Evolutionary conservation across 2,329 filamentous ascomycete species (phyloP).

Genomic region (Colletotrichum caudatum): DNA sequence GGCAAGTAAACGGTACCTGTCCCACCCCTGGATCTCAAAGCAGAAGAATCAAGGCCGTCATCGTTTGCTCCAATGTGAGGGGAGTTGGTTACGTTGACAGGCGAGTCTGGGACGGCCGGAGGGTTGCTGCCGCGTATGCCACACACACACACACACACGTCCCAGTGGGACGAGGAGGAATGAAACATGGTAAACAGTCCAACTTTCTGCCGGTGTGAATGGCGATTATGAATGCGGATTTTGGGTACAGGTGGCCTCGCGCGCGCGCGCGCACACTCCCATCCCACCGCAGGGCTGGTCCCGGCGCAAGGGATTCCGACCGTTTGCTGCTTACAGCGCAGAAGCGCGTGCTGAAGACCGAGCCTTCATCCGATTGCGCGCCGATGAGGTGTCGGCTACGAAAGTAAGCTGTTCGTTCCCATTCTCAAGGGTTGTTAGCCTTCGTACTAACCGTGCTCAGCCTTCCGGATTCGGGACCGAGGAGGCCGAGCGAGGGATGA

Average conservation of each 20-base stretch:
- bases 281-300: slow-evolving; percentile 22
- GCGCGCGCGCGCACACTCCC: too few species aligned
- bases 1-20: slow-evolving; percentile 1
- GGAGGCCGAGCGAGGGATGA: neutral
- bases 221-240: slow-evolving; percentile 13
- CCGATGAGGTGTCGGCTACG: slow-evolving; percentile 8
- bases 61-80: neutral
- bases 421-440: neutral
- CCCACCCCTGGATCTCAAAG: neutral
- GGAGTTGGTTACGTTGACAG: slow-evolving; percentile 3
- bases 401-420: slow-evolving; percentile 13
- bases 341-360: neutral
- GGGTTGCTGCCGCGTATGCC: slow-evolving; percentile 34
- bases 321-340: slow-evolving; percentile 32
- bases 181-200: slow-evolving; percentile 9
- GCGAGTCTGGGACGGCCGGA: neutral
- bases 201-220: neutral
- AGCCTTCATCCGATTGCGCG: slow-evolving; percentile 22
- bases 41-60: neutral
- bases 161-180: neutral
- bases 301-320: neutral
- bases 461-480: neutral
- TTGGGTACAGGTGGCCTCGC: neutral
- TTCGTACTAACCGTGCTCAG: neutral
- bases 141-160: slow-evolving; percentile 23